Percentiles rank a stretch among this genome's conserved stretches.
These are phyloP conservation scores for Microascus cirrosus DNA, from an alignment of 2,329 filamentous ascomycete genomes.

Conservation along the genomic window DNA sequence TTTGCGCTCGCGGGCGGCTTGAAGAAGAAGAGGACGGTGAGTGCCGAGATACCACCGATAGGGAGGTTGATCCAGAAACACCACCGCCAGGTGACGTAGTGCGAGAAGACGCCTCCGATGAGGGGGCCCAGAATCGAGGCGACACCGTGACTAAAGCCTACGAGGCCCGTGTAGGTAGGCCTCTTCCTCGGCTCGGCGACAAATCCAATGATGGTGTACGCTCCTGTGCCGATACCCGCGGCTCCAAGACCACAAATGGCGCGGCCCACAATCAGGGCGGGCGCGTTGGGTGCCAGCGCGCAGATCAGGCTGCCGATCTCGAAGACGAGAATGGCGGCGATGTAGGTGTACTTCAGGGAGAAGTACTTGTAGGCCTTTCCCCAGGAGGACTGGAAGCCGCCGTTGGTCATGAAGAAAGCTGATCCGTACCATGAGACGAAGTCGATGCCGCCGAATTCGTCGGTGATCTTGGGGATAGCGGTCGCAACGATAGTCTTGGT, in stretches of 20 bases:
- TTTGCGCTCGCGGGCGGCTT: slow-evolving; percentile 17
- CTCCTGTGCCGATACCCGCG: slow-evolving; percentile 35
- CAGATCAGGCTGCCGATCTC: slow-evolving; percentile 44
- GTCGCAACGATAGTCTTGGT: slow-evolving; percentile 29
- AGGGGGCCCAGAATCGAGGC: slow-evolving; percentile 16
- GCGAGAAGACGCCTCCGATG: slow-evolving; percentile 13
- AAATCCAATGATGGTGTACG: slow-evolving; percentile 25
- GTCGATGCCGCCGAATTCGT: slow-evolving; percentile 27
- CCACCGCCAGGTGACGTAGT: slow-evolving; percentile 18
- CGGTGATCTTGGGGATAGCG: slow-evolving; percentile 30
- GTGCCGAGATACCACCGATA: slow-evolving; percentile 15
- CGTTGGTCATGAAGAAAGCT: slow-evolving; percentile 39
- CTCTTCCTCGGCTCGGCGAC: slow-evolving; percentile 15
- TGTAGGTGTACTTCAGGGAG: slow-evolving; percentile 35
- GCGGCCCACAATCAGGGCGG: slow-evolving; percentile 37
- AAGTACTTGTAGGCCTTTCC: slow-evolving; percentile 34
- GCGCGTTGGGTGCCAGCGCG: slow-evolving; percentile 28
- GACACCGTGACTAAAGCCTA: slow-evolving; percentile 23
- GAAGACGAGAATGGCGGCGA: slow-evolving; percentile 36
- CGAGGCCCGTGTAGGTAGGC: slow-evolving; percentile 20
- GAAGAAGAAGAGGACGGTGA: slow-evolving; percentile 29
- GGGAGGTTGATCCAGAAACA: slow-evolving; percentile 20
- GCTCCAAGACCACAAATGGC: slow-evolving; percentile 34
- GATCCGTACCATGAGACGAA: slow-evolving; percentile 43
- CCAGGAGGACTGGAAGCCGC: slow-evolving; percentile 31